These are phyloP conservation scores for Volvox africanus DNA, from an alignment of 139 green algal genomes.

Conservation along the genomic window DNA sequence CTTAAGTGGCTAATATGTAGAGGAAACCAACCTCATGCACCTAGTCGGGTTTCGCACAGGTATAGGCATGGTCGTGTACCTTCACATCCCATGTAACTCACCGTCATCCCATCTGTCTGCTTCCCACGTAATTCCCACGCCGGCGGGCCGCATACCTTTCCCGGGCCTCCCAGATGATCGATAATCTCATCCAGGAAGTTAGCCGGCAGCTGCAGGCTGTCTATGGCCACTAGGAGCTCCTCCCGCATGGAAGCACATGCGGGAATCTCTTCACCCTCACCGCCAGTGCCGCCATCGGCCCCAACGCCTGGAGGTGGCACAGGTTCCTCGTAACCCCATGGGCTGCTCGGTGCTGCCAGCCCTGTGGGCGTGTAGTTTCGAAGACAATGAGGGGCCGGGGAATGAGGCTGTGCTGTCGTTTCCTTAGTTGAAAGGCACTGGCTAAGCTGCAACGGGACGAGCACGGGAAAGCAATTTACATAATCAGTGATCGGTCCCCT, in stretches of 20 bases:
- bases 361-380: too few species aligned
- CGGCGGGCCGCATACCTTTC: conserved; percentile 62
- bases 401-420: too few species aligned
- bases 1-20: too few species aligned
- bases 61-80: not conserved
- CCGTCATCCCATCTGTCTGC: too few species aligned
- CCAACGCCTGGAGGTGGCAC: not conserved
- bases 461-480: too few species aligned
- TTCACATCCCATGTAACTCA: too few species aligned
- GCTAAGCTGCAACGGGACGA: too few species aligned
- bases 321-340: not conserved
- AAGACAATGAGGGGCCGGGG: too few species aligned
- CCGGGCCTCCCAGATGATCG: conserved; percentile 81
- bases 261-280: conserved; percentile 35
- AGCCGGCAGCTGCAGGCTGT: conserved; percentile 75
- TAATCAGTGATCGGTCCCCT: too few species aligned
- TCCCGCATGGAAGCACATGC: conserved; percentile 55
- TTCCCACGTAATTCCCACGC: not conserved
- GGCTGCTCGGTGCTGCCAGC: too few species aligned
- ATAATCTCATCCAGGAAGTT: conserved; percentile 94
- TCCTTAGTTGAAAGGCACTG: too few species aligned
- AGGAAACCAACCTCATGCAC: not conserved
- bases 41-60: not conserved
- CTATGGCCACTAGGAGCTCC: conserved; percentile 62
- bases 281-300: not conserved